Percentiles rank a stretch among this genome's conserved stretches.
These are phyloP conservation scores for Phytophthora litchii DNA, from an alignment of 352 stramenopile genomes.

Conservation along the genomic window DNA sequence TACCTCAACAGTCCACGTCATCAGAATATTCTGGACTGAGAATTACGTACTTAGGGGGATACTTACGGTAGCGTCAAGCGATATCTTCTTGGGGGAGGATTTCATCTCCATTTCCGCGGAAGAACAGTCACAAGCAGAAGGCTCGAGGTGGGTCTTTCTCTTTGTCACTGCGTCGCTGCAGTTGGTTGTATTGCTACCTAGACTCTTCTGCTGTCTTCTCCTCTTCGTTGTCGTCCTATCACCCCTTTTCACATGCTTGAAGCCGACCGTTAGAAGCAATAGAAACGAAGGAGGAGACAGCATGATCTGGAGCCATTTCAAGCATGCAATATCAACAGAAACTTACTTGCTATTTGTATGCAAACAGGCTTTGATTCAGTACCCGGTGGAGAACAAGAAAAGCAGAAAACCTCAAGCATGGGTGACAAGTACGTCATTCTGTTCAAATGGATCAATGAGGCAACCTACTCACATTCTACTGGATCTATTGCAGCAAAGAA, in stretches of 20 bases:
- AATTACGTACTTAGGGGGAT: not conserved
- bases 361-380: conserved; percentile 16
- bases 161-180: not conserved
- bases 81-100: conserved; percentile 1
- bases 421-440: conserved; percentile 33
- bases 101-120: conserved; percentile 36
- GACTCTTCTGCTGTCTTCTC: conserved; percentile 1
- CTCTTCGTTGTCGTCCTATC: not conserved
- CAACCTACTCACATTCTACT: not conserved
- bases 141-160: conserved; percentile 17
- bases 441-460: not conserved
- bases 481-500: conserved; percentile 50
- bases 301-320: not conserved
- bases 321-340: not conserved
- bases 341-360: conserved; percentile 1
- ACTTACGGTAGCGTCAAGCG: not conserved
- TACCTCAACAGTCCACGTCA: not conserved
- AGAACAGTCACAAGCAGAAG: conserved; percentile 29
- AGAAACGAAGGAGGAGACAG: not conserved
- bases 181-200: not conserved
- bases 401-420: conserved; percentile 24
- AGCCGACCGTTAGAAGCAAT: not conserved
- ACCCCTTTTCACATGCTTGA: not conserved
- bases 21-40: not conserved
- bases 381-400: conserved; percentile 20